phyloP scores from a whole-genome alignment of 2,329 filamentous ascomycete genomes.

The Alternaria infectoria region DNA sequence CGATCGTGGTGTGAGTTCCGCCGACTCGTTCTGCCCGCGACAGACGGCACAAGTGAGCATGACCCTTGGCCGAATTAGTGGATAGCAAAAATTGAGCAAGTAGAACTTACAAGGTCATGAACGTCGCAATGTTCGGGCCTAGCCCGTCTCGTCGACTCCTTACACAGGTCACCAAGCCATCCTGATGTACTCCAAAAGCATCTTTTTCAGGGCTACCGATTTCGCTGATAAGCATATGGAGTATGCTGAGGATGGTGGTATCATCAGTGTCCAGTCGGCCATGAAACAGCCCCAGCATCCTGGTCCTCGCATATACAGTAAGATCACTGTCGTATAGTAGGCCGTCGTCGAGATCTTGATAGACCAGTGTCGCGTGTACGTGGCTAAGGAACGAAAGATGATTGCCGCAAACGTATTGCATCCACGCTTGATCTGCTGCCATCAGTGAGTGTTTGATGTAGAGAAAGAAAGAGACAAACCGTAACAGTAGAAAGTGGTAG shows the following conservation, averaged over 20 bases:
- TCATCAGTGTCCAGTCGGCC: slow-evolving; percentile 37
- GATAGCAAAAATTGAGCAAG: not conserved
- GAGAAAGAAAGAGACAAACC: slow-evolving; percentile 13
- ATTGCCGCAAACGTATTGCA: slow-evolving; percentile 36
- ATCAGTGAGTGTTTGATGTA: slow-evolving; percentile 2
- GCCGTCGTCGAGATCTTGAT: slow-evolving; percentile 38
- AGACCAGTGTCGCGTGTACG: slow-evolving; percentile 41
- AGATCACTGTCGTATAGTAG: slow-evolving; percentile 36
- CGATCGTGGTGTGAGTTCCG: slow-evolving; percentile 18
- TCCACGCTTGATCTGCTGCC: slow-evolving; percentile 30
- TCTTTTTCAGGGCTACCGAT: slow-evolving; percentile 36
- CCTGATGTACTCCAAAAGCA: slow-evolving; percentile 38
- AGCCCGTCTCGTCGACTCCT: slow-evolving; percentile 33
- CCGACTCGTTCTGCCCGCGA: slow-evolving; percentile 27
- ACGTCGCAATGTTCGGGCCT: slow-evolving; percentile 26
- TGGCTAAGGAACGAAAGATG: slow-evolving; percentile 44
- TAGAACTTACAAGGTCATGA: slow-evolving; percentile 37
- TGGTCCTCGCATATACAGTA: slow-evolving; percentile 43
- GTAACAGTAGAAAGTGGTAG: slow-evolving; percentile 26
- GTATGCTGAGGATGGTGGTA: slow-evolving; percentile 39
- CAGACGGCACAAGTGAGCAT: slow-evolving; percentile 33
- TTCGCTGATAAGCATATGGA: slow-evolving; percentile 42
- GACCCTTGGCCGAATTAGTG: slow-evolving; percentile 18
- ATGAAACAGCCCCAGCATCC: slow-evolving; percentile 34
- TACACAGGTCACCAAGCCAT: slow-evolving; percentile 32